Evolutionary conservation across 2,329 filamentous ascomycete species (phyloP).

Genomic region (Massarina eburnea): DNA sequence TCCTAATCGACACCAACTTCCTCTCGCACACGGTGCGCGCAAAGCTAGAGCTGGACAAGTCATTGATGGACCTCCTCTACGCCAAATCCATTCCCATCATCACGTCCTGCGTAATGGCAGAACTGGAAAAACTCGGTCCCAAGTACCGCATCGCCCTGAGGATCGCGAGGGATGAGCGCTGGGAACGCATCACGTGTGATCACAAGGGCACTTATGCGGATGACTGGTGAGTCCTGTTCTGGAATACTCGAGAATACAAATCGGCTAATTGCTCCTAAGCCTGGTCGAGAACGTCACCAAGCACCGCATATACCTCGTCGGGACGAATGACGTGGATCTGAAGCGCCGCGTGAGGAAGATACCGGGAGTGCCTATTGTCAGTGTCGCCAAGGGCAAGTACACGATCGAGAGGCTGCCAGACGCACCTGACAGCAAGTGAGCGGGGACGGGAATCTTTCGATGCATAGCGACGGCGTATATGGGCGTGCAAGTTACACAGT

Average conservation of each 20-base stretch:
- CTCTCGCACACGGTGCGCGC: constrained; percentile 76
- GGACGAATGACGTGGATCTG: constrained; percentile 57
- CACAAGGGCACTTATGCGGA: constrained; percentile 89
- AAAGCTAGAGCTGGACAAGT: constrained; percentile 83
- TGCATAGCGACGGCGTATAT: constrained; percentile 24
- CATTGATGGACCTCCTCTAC: constrained; percentile 92
- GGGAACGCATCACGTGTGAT: constrained; percentile 81
- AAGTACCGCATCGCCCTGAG: constrained; percentile 85
- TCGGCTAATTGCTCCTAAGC: not conserved
- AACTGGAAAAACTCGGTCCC: constrained; percentile 81
- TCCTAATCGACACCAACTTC: constrained; percentile 56
- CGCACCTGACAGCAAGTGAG: constrained; percentile 63
- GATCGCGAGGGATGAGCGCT: constrained; percentile 87
- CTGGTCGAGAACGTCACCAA: constrained; percentile 47
- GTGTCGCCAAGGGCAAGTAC: constrained; percentile 86
- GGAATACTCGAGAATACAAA: too few relatives aligned
- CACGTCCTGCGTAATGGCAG: constrained; percentile 75
- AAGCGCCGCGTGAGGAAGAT: constrained; percentile 85
- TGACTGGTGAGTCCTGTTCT: constrained; percentile 57
- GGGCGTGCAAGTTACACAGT: not conserved
- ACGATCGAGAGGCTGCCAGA: constrained; percentile 89
- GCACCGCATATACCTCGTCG: constrained; percentile 50
- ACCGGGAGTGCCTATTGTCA: constrained; percentile 74
- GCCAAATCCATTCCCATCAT: constrained; percentile 90
- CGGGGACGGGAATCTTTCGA: not conserved